A percentile compares a stretch with the other conserved stretches of the same genome.
Evolutionary conservation across 78 protist species (phyloP).

Genomic region (Mantamonas sphyraenae): DNA sequence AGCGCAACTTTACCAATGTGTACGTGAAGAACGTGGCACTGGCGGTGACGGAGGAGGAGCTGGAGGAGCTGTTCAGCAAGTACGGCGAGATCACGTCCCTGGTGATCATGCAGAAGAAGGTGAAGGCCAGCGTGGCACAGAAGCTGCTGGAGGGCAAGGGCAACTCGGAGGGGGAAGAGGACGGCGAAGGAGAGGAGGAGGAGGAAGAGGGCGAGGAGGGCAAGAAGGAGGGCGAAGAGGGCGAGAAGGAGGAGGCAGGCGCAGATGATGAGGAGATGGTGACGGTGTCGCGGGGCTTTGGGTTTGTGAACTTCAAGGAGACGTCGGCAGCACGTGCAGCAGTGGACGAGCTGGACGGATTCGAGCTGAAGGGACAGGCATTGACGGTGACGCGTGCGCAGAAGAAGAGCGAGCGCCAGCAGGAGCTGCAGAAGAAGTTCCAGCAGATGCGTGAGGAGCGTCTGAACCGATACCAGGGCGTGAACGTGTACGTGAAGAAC

Average conservation of each 20-base stretch:
- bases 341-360: conserved; percentile 68
- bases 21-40: conserved; percentile 82
- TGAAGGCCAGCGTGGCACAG: no score
- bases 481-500: conserved; percentile 95
- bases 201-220: no score
- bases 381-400: conserved; percentile 78
- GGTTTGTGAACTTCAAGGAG: conserved; percentile 91
- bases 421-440: conserved; percentile 49
- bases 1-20: conserved; percentile 77
- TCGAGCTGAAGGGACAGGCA: no score
- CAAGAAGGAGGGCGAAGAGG: no score
- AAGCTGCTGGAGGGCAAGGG: no score
- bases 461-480: conserved; percentile 56
- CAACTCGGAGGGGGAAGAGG: no score
- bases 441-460: conserved; percentile 51
- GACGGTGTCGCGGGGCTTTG: conserved; percentile 81
- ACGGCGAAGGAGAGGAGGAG: conserved; percentile 65
- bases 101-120: conserved; percentile 43
- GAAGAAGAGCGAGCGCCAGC: conserved; percentile 81
- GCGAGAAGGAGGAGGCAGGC: conserved; percentile 62
- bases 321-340: conserved; percentile 77
- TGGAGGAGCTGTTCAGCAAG: conserved; percentile 40
- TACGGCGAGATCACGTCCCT: conserved; percentile 72
- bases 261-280: no score
- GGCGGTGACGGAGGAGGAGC: conserved; percentile 42